Conservation (phyloP, 169 alveolate species). For the Toxoplasma gondii region DNA sequence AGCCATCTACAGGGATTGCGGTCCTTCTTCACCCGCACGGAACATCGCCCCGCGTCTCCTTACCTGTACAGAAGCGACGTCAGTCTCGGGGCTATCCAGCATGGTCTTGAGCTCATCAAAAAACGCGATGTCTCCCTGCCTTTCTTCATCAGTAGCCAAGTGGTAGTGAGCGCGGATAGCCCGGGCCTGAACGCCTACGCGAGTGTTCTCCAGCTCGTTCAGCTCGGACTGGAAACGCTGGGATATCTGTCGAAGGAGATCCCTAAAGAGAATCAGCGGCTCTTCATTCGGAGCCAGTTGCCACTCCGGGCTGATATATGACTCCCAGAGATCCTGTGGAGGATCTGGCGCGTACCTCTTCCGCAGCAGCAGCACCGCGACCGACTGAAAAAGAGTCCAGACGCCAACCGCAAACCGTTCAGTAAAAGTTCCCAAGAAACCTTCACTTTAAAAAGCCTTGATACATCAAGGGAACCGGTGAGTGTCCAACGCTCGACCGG, state of each 20-base stretch:
- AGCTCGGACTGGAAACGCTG: not conserved
- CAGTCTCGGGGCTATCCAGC: not conserved
- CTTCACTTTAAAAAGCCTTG: not conserved
- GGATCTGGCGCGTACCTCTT: slow-evolving; percentile 4
- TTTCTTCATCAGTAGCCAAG: not conserved
- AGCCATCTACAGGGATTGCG: too few species aligned
- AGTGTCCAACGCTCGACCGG: not conserved
- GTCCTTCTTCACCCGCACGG: too few species aligned
- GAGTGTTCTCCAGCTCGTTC: slow-evolving; percentile 9
- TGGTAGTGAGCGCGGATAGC: not conserved
- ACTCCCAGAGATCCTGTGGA: slow-evolving; percentile 3
- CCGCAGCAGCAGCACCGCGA: not conserved
- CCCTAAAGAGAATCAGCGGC: not conserved
- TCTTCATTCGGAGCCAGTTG: not conserved
- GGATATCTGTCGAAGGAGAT: not conserved
- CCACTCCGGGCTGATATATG: not conserved
- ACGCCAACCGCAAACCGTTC: too few species aligned
- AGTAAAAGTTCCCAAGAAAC: not conserved
- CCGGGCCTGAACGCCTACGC: not conserved
- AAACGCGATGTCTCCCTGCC: not conserved
- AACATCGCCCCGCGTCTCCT: not conserved
- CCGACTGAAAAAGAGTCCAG: not conserved
- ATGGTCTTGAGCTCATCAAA: not conserved
- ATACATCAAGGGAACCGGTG: not conserved
- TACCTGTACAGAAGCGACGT: not conserved